Base-by-base conservation (phyloP, 2,329 filamentous ascomycete species). In the Escovopsis sp. region DNA sequence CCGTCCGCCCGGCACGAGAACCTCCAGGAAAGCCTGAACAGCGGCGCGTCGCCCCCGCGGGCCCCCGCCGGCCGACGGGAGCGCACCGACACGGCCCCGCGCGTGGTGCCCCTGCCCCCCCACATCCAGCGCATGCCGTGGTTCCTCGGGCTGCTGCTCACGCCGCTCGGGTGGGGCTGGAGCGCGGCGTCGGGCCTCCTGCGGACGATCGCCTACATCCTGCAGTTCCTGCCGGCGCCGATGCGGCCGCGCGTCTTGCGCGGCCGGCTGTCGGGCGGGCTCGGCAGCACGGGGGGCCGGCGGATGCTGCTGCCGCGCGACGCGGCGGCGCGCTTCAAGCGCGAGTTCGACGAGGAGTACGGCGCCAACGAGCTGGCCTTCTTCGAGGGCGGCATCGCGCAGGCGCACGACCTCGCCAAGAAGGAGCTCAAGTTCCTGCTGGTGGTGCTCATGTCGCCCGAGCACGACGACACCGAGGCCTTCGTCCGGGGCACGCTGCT, bases 321-420 rank as follows among this genome's bases (percentile, higher is more conserved):
- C 51, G 88, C 85, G 1, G 86, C 88, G 0, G 78, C 82, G 18
- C 70, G 90, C 23, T 93, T 96, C 55, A 81, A 84, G 49, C 74
- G 88, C 8, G 87, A 96, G 48, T 94, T 98, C 45, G 86, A 94
- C 48, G 90, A 98, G 57, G 84, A 93, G 48, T 90, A 94, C 50
- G 86, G 85, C 0, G 60, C 66, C 14, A 72, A 76, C 33, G 65
- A 64, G 4, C 59, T 96, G 4, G 77, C 80, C 0, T 94, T 92
- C 55, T 76, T 79, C 45, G 87, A 94, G 51, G 81, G 80, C 35
- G 86, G 88, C 4, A 90, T 96, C 51, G 87, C 92, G 5, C 82
- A 93, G 57, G 86, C 87, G 0, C 74, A 94, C 42, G 90, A 98
- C 51, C 61, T 79, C 27, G 86, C 88, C 5, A 94, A 96, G 62